Evolutionary conservation across 2,329 filamentous ascomycete species (phyloP).

Genomic region (Diaporthe capsici): DNA sequence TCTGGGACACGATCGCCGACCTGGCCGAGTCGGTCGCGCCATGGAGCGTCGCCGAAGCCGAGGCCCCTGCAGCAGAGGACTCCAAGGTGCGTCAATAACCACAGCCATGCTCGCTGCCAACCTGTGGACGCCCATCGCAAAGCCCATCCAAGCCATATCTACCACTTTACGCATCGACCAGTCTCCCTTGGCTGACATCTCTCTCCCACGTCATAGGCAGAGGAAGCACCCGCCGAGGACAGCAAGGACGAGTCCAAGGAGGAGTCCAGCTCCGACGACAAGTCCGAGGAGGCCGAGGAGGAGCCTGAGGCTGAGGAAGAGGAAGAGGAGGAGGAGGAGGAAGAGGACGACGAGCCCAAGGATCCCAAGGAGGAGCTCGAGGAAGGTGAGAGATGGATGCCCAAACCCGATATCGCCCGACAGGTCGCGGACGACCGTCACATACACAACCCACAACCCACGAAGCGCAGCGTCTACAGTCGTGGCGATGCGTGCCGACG

Average conservation of each 20-base stretch:
- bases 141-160: not conserved
- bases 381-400: slow-evolving; percentile 79
- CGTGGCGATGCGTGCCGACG: not conserved
- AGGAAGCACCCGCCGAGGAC: slow-evolving; percentile 53
- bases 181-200: not conserved
- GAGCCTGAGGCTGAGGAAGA: slow-evolving; percentile 72
- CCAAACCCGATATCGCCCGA: slow-evolving; percentile 18
- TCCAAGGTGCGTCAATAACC: slow-evolving; percentile 59
- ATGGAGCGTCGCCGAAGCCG: slow-evolving; percentile 75
- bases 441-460: not conserved
- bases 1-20: slow-evolving; percentile 76
- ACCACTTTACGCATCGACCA: not conserved
- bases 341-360: slow-evolving; percentile 84
- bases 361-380: slow-evolving; percentile 91
- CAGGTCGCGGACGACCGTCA: not conserved
- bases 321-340: slow-evolving; percentile 84
- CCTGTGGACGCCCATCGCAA: not conserved
- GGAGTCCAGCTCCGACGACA: slow-evolving; percentile 59
- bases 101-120: not conserved
- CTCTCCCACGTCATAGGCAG: slow-evolving; percentile 49
- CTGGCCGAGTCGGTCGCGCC: slow-evolving; percentile 75
- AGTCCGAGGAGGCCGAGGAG: slow-evolving; percentile 52
- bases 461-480: not conserved
- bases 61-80: slow-evolving; percentile 78
- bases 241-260: slow-evolving; percentile 61